A percentile compares a stretch with the other conserved stretches of the same genome.
phyloP scores from a whole-genome alignment of 331 rosid species.

The Pyracantha coccinea region DNA sequence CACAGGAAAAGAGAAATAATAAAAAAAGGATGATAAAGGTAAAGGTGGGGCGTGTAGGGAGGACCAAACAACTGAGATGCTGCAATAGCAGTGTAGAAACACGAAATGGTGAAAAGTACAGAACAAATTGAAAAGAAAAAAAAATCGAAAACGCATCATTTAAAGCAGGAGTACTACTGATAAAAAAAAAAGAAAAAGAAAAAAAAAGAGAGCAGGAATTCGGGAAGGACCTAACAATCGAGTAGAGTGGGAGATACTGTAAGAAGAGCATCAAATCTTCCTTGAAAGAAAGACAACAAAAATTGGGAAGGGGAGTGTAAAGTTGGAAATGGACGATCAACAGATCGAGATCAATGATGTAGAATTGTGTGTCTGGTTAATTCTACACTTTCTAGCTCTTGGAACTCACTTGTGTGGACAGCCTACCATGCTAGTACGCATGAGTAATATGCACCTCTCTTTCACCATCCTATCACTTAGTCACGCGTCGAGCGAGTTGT shows the following conservation, averaged over 20 bases:
- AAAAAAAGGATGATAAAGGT: too few relatives aligned
- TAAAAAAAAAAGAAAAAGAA: too few relatives aligned
- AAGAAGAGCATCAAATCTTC: neutral
- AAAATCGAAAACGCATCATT: neutral
- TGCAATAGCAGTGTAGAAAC: neutral
- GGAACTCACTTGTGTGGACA: too few relatives aligned
- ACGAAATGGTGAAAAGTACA: neutral
- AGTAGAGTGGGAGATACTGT: neutral
- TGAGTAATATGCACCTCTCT: neutral
- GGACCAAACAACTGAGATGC: too few relatives aligned
- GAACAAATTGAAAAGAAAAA: neutral
- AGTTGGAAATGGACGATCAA: neutral
- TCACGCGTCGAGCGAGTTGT: too few relatives aligned
- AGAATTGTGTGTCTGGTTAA: too few relatives aligned
- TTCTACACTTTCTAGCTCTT: too few relatives aligned
- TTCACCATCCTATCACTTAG: too few relatives aligned
- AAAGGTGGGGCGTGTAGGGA: too few relatives aligned
- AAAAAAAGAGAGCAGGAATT: neutral
- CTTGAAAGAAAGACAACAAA: conserved; percentile 6
- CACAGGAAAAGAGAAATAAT: too few relatives aligned
- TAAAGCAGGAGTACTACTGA: neutral
- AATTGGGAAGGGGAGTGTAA: neutral
- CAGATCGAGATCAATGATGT: neutral
- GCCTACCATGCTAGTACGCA: too few relatives aligned
- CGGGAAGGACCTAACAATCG: neutral